Base-by-base conservation (phyloP, 768 basidiomycete species). In the Amanita fuliginea region DNA sequence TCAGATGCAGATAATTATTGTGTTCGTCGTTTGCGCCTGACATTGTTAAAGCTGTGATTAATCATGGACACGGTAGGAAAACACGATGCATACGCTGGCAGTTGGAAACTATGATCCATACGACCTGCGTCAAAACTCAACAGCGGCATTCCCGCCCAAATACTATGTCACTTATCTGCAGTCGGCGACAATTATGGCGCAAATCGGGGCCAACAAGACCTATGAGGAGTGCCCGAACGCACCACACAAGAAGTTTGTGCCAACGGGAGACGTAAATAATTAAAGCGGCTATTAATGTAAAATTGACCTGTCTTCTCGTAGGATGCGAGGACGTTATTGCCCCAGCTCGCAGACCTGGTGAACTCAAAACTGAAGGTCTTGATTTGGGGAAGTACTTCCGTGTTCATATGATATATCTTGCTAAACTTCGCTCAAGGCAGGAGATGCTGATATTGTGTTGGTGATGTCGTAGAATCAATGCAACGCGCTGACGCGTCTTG, bases 51-150 rank as follows among this genome's bases (percentile, higher is more conserved):
- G 13, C 2, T 16, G 30, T 10, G 34, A n/a, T 13, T 14, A 13
- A 14, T 18, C 30, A 8, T 42, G 18, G 32, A 39, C 34, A 33
- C 42, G 50, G 41, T 46, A 81, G 78, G 47, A 60, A 33, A 60
- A 71, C 0, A 67, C 79, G 19, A 64, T 82, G 10, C 74, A 74
- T 51, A 9, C 58, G 2, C 77, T 78, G 0, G 76, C 78, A 2
- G 65, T 81, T 5, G 76, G 76, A 0, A 57, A 77, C 55, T 65
- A 69, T 9, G 80, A 84, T 52, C 54, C 68, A 0, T 61, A 82
- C 51, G 81, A 84, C 56, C 62, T 84, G 37, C 66, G 78, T 18
- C 80, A 82, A 60, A 78, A 73, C 35, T 63, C 71, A 1, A 68
- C 75, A 0, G 68, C 72, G 1, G 48, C 63, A 6, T 82, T 81